These are phyloP conservation scores for Phytophthora agathidicida DNA, from an alignment of 352 stramenopile genomes.

Conservation along the genomic window DNA sequence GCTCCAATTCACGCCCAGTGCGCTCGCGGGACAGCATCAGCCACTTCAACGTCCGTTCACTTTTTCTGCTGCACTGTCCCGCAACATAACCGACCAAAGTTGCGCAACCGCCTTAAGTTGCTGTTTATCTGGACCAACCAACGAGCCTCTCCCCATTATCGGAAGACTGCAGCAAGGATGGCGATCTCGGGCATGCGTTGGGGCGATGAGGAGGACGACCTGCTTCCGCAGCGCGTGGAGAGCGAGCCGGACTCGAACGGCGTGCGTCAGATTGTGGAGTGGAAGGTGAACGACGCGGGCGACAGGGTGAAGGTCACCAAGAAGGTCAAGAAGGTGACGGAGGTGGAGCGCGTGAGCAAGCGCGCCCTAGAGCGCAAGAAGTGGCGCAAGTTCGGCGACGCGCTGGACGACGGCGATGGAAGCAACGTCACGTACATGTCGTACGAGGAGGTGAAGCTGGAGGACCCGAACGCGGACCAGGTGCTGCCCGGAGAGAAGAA, in stretches of 20 bases:
- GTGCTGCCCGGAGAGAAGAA: slow-evolving; percentile 89
- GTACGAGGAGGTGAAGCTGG: slow-evolving; percentile 80
- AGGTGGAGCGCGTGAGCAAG: slow-evolving; percentile 87
- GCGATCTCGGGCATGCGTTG: slow-evolving; percentile 78
- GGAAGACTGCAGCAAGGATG: slow-evolving; percentile 40
- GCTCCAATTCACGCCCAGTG: slow-evolving; percentile 61
- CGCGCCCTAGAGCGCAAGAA: slow-evolving; percentile 81
- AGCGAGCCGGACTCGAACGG: slow-evolving; percentile 83
- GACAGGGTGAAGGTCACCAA: slow-evolving; percentile 93
- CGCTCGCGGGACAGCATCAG: slow-evolving; percentile 57
- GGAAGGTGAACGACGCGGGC: slow-evolving; percentile 89
- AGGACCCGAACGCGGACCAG: slow-evolving; percentile 89
- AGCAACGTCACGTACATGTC: slow-evolving; percentile 90
- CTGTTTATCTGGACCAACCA: slow-evolving; percentile 3
- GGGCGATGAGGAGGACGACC: slow-evolving; percentile 77
- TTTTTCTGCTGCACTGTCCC: background rate
- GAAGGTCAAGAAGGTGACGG: slow-evolving; percentile 88
- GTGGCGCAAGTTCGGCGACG: slow-evolving; percentile 87
- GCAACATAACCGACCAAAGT: background rate
- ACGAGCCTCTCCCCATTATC: slow-evolving; percentile 1
- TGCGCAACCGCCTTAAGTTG: background rate
- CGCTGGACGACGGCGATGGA: slow-evolving; percentile 69
- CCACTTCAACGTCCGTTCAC: slow-evolving; percentile 10
- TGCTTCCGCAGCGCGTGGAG: slow-evolving; percentile 82
- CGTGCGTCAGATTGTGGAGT: slow-evolving; percentile 88